Percentiles rank a stretch among this genome's conserved stretches.
Conservation (phyloP, 352 stramenopile genomes). For the Thraustochytrium striatum region DNA sequence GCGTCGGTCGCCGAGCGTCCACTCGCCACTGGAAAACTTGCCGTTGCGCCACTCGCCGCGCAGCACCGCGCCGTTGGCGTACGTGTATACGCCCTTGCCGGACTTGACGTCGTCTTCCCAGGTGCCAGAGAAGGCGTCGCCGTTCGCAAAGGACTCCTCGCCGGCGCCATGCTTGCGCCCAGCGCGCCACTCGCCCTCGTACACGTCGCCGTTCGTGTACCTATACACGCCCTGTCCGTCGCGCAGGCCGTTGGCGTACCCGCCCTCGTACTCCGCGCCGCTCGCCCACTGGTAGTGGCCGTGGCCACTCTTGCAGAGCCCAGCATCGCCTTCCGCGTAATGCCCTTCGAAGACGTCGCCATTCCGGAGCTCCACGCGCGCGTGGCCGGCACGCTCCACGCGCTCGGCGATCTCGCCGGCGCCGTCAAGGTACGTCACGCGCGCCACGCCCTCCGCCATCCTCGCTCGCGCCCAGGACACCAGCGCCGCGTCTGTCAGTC, state of each 20-base stretch:
- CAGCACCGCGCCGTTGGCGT: slow-evolving; percentile 14
- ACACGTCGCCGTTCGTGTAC: slow-evolving; percentile 41
- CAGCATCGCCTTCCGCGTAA: slow-evolving; percentile 9
- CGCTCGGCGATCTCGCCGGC: neutral
- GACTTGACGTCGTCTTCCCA: slow-evolving; percentile 1
- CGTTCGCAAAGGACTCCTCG: slow-evolving; percentile 25
- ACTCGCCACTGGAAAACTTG: neutral
- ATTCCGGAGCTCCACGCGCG: slow-evolving; percentile 5
- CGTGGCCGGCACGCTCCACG: slow-evolving; percentile 7
- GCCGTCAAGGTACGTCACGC: slow-evolving; percentile 44
- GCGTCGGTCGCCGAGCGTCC: neutral
- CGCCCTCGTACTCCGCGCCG: slow-evolving; percentile 34
- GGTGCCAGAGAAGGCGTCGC: slow-evolving; percentile 17
- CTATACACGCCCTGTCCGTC: slow-evolving; percentile 23
- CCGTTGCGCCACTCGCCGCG: neutral
- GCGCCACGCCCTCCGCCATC: slow-evolving; percentile 12
- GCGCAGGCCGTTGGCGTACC: slow-evolving; percentile 20
- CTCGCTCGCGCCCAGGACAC: neutral
- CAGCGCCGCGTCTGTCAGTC: neutral
- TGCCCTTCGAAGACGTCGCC: slow-evolving; percentile 34
- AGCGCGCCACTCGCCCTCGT: slow-evolving; percentile 1
- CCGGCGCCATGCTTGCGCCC: slow-evolving; percentile 25
- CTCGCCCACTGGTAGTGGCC: slow-evolving; percentile 23
- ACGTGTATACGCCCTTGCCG: slow-evolving; percentile 32
- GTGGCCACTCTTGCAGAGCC: neutral